Base-by-base conservation (phyloP, 768 basidiomycete species). In the Boletus reticuloceps region DNA sequence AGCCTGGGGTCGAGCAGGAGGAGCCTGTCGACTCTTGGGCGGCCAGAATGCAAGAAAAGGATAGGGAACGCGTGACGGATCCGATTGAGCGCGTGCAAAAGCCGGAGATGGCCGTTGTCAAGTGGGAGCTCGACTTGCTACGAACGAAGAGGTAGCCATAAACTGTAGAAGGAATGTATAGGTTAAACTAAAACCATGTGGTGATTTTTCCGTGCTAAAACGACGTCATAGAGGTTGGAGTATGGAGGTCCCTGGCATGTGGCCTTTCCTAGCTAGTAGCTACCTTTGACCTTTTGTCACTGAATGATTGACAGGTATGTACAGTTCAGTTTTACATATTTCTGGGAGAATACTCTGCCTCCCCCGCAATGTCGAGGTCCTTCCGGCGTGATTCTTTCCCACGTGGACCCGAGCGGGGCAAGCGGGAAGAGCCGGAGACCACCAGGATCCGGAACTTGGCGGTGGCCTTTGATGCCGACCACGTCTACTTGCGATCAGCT, bases 61-160 rank as follows among this genome's bases (percentile, higher is more conserved):
- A 80, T 61, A 82, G 65, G 61, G 74, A 70, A n/a, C 75, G 72
- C 50, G 66, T 69, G 47, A 64, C 75, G 13, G 81, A 83, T 59
- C 79, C 83, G 7, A 55, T 79, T 10, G 80, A 84, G 36, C 79
- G 76, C 49, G 77, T 85, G 19, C 68, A 74, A 29, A 85, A 78
- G 63, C 84, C 82, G 9, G 80, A 70, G 46, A 50, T 68, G 44
- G 57, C 48, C 16, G 45, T 22, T 12, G 47, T 52, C 25, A 56
- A 58, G 44, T 71, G 71, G 65, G 43, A 29, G 10, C 54, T 73
- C 16, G 53, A 63, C 37, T 54, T 71, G 48, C 56, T 71, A 37
- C 58, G 58, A 39, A 44, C 11, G 34, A 50, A 50, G 38, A 40
- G 36, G 36, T 58, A 46, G 34, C 29, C 8, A 29, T 29, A 9